Evolutionary conservation across 2,329 filamentous ascomycete genomes (phyloP).

Genomic region (Aspergillus clavatus): DNA sequence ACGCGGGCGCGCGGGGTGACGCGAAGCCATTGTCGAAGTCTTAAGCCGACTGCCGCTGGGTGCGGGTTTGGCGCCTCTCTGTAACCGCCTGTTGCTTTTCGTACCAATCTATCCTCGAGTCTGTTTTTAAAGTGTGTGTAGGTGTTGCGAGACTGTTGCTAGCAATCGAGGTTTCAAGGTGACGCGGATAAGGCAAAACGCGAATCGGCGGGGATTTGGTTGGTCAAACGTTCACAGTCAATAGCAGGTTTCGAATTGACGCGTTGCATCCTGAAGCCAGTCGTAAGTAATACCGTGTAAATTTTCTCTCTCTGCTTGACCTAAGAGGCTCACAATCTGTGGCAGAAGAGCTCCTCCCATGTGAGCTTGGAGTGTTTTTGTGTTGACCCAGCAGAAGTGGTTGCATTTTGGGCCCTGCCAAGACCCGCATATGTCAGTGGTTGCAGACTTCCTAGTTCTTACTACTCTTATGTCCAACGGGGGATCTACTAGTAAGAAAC

Average conservation of each 20-base stretch:
- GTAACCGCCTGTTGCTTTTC: not conserved
- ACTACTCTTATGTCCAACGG: no score
- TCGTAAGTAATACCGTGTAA: not conserved
- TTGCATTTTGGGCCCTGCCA: constrained; percentile 14
- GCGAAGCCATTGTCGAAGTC: constrained; percentile 27
- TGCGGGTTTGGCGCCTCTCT: constrained; percentile 5
- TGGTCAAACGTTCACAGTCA: not conserved
- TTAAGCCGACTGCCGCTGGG: constrained; percentile 9
- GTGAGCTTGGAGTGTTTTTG: constrained; percentile 12
- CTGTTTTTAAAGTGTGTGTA: constrained; percentile 1
- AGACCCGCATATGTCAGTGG: constrained; percentile 4
- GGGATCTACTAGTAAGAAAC: no score
- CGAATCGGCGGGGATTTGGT: not conserved
- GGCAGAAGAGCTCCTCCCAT: constrained; percentile 7
- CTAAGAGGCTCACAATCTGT: no score
- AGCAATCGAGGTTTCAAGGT: not conserved
- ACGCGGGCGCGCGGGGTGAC: constrained; percentile 34
- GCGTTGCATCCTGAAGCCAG: not conserved
- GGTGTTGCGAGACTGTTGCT: not conserved
- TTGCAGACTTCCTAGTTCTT: not conserved
- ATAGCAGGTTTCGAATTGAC: not conserved
- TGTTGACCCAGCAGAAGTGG: constrained; percentile 25
- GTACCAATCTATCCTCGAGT: not conserved
- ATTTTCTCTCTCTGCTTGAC: no score
- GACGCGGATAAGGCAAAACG: not conserved